phyloP scores from a whole-genome alignment of 495 filamentous ascomycete genomes.

The Aspergillus biplanus region DNA sequence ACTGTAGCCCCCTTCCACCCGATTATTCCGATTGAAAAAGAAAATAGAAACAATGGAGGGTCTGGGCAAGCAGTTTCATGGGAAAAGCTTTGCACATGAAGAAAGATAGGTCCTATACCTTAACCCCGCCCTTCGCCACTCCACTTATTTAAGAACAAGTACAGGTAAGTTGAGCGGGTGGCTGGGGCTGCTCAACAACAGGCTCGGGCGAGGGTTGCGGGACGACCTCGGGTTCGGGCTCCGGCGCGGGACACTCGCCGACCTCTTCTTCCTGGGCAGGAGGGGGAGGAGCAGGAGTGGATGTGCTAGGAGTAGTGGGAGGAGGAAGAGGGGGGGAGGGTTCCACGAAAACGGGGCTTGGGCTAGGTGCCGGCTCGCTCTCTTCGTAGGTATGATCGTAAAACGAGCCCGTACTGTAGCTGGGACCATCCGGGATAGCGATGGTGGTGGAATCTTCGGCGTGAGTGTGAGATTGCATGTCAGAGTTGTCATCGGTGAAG shows the following conservation, averaged over 20 bases:
- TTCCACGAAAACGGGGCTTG: conserved; percentile 16
- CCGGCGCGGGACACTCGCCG: conserved; percentile 14
- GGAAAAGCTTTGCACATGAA: background rate
- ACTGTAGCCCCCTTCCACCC: too few species aligned
- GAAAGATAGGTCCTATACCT: background rate
- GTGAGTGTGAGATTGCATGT: conserved; percentile 22
- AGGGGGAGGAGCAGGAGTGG: conserved; percentile 21
- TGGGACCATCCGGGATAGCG: conserved; percentile 40
- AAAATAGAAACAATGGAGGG: background rate
- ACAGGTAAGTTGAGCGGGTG: background rate
- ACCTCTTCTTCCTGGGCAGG: conserved; percentile 13
- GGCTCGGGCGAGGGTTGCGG: conserved; percentile 9
- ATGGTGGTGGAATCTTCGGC: conserved; percentile 29
- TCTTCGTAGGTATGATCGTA: conserved; percentile 28
- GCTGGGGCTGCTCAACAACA: conserved; percentile 1
- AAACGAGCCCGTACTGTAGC: conserved; percentile 26
- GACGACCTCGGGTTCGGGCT: conserved; percentile 16
- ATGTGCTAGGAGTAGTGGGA: conserved; percentile 20
- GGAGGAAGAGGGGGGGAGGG: conserved; percentile 20
- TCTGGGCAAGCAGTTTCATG: background rate
- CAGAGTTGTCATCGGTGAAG: background rate
- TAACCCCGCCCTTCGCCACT: background rate
- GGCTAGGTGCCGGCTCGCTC: conserved; percentile 17
- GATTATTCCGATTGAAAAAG: background rate
- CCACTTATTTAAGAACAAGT: background rate